Base-by-base conservation (phyloP, 768 basidiomycete genomes). In the Rossbeevera mucosa region DNA sequence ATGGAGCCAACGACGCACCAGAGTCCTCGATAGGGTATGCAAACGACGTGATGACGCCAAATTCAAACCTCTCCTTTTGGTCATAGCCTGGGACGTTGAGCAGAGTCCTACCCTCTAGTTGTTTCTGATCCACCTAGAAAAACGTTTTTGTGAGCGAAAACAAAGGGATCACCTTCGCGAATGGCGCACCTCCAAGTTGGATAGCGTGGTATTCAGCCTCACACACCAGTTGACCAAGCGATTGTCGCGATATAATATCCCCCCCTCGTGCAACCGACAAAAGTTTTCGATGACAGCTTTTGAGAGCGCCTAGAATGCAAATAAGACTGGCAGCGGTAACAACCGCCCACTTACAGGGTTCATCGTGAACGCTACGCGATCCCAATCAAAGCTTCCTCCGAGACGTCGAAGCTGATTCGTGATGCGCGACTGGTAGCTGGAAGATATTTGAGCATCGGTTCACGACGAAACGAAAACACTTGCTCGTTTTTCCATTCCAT, bases 151-250 rank as follows among this genome's bases (percentile, higher is more conserved):
- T 7, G 24, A 31, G n/a, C 18, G 21, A 46, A 46, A 14, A 22
- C 0, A 21, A 5, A 2, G n/a, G n/a, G n/a, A n/a, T n/a, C 4
- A n/a, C 31, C 4, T 16, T 22, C n/a, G 30, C 8, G 9, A 24
- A 49, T 25, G 29, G n/a, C 72, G 49, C 41, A 88, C 91, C 81
- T 98, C 96, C 47, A 99, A 78, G 70, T 97, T 98, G n/a, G 95
- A 98, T 2, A 99, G 75, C 0, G 95, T 95, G 1, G 96, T 99
- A 67, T 97, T 96, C 54, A 99, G 74, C 67, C 83, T 80, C 44
- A 93, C 90, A 74, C 96, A 99, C 95, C 96, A 98, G 64, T 98
- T 96, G 54, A 98, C 95, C 41, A 99, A 80, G 21, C 95, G 85
- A 64, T 97, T 98, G 2, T 94, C 94, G 24, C 96, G 89, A 71